These are phyloP conservation scores for Schizopora paradoxa DNA, from an alignment of 1,284 basidiomycete species.

Conservation along the genomic window DNA sequence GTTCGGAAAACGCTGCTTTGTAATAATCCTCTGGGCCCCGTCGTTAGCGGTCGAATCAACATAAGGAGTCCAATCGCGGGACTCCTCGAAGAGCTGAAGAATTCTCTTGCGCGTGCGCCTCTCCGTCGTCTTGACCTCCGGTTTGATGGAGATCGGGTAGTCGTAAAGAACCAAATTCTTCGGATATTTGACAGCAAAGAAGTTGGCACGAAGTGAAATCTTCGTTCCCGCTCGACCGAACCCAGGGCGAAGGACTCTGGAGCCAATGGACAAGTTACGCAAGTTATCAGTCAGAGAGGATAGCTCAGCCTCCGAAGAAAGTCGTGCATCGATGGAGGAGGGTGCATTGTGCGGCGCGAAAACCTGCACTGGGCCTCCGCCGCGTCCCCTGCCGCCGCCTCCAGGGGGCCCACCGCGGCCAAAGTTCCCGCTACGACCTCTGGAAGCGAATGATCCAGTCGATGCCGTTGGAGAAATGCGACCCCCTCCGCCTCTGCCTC, in stretches of 20 bases:
- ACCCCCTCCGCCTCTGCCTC: constrained; percentile 3
- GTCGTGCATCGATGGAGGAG: not conserved
- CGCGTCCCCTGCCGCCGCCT: constrained; percentile 5
- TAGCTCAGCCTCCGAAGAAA: not conserved
- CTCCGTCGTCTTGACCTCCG: constrained; percentile 43
- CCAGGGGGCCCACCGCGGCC: constrained; percentile 1
- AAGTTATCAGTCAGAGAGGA: constrained; percentile 25
- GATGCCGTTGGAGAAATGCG: not conserved
- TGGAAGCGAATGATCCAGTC: not conserved
- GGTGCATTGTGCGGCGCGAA: constrained; percentile 3
- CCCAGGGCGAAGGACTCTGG: constrained; percentile 58
- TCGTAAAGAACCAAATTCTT: constrained; percentile 47
- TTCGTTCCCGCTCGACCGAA: constrained; percentile 53
- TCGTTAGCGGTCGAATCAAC: constrained; percentile 56
- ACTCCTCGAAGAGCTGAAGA: constrained; percentile 52
- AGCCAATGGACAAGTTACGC: constrained; percentile 31
- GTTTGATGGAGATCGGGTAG: constrained; percentile 53
- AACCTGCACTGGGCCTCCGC: constrained; percentile 4
- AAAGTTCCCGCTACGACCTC: constrained; percentile 1
- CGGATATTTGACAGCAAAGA: constrained; percentile 52
- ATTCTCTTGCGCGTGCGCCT: constrained; percentile 40
- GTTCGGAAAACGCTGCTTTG: constrained; percentile 44
- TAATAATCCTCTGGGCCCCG: constrained; percentile 48
- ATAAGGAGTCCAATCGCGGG: constrained; percentile 36
- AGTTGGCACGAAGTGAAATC: constrained; percentile 59